Percentiles rank a stretch among this genome's conserved stretches.
Evolutionary conservation across 163 green algal species (phyloP).

Genomic region (Chloroidium sp.): DNA sequence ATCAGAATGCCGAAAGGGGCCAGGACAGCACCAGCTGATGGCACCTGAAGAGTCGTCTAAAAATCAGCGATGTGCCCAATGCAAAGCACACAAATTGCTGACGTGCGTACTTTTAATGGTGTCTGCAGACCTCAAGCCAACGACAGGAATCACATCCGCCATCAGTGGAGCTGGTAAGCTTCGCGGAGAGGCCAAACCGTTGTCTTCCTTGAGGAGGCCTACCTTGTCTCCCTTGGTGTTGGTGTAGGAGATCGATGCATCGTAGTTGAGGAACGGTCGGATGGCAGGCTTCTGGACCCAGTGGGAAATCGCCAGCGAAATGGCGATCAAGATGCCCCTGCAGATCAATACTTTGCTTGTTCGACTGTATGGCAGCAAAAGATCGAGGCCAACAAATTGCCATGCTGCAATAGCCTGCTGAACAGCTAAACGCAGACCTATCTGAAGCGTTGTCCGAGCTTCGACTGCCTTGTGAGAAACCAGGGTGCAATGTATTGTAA

Average conservation of each 20-base stretch:
- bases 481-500: neutral
- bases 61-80: no score
- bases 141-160: no score
- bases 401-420: no score
- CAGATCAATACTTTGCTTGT: no score
- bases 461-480: neutral
- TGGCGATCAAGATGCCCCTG: slow-evolving; percentile 4
- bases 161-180: no score
- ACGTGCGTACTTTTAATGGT: neutral
- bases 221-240: neutral
- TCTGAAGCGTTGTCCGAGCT: no score
- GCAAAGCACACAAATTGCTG: no score
- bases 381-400: no score
- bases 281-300: neutral
- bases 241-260: slow-evolving; percentile 11
- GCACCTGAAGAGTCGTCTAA: neutral
- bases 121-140: neutral
- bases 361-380: no score
- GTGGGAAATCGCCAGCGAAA: slow-evolving; percentile 3
- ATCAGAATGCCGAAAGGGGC: neutral
- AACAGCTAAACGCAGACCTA: no score
- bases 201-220: no score
- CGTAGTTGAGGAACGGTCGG: slow-evolving; percentile 11
- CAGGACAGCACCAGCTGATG: slow-evolving; percentile 8
- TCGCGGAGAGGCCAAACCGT: no score